Base-by-base conservation (phyloP, 441 rosid genomes). In the Erodium chrysanthum region DNA sequence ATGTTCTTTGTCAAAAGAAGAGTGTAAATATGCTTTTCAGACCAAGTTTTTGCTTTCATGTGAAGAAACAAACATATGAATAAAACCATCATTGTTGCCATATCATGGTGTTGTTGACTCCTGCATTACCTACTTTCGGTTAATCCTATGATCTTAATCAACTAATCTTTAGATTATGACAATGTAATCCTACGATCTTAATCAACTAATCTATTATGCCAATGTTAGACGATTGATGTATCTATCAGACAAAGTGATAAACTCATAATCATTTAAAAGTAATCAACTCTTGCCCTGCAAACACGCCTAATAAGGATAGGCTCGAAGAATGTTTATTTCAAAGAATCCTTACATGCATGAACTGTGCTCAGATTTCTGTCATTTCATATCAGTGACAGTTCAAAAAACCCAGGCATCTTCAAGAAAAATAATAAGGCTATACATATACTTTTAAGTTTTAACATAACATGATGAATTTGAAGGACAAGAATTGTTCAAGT, bases 281-380 rank as follows among this genome's bases (percentile, higher is more conserved):
- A n/a, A n/a, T n/a, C n/a, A n/a, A 5, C 37, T 33, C 29, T 66
- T 67, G 75, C 25, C 81, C 81, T 80, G 85, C 81, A 86, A 82
- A 72, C 50, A 54, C 68, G 64, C 75, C 79, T 40, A 59, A 68
- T 65, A 76, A 73, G 69, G 33, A 70, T 8, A 21, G 65, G 66
- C 78, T 71, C 66, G 77, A 77, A 76, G 79, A 48, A 42, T 44
- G 52, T 33, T 72, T 65, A 66, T 29, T 61, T 66, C 66, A 44
- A 35, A 72, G 71, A 74, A 81, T 79, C 80, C 75, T 75, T 72
- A 65, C 75, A 56, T 25, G 21, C 77, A 62, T 35, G 5, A 11
- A 4, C 22, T 0, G 66, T 9, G 0, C 48, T 44, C 52, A 44
- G 52, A 44, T 14, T 11, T 44, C 9, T 44, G n/a, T 44, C 12